phyloP scores from a whole-genome alignment of 140 eudicot species.

The Oenanthe javanica region DNA sequence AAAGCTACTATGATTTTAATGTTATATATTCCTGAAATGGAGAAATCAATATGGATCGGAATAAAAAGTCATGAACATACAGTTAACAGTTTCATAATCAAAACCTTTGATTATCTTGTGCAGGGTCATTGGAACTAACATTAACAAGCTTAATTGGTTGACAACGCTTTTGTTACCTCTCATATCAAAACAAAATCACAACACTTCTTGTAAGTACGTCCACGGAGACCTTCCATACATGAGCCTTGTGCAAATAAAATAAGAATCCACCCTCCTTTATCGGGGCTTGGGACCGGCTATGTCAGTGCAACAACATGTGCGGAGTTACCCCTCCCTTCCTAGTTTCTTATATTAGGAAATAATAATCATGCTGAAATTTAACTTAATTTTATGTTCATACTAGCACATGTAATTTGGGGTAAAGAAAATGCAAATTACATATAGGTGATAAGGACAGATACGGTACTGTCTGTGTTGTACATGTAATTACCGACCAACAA shows the following conservation, averaged over 20 bases:
- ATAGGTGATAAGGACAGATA: neutral
- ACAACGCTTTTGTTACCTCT: neutral
- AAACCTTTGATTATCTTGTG: constrained; percentile 76
- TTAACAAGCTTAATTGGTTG: constrained; percentile 11
- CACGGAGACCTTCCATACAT: neutral
- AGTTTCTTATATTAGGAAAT: too few species aligned
- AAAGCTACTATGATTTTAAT: too few species aligned
- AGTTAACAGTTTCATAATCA: constrained; percentile 1
- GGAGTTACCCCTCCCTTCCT: neutral
- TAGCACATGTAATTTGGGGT: neutral
- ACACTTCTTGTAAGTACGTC: too few species aligned
- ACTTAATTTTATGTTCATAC: neutral
- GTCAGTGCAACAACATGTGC: neutral
- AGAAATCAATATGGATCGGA: too few species aligned
- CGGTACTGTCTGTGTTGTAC: neutral
- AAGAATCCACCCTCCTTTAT: neutral
- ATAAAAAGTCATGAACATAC: neutral
- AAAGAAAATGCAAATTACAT: constrained; percentile 1
- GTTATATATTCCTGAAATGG: too few species aligned
- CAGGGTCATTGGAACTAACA: constrained; percentile 63
- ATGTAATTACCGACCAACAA: neutral
- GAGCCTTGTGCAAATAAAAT: neutral
- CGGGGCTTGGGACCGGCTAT: constrained; percentile 9
- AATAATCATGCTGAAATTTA: neutral
- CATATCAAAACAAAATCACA: neutral